Percentiles rank a stretch among this genome's conserved stretches.
Conservation (phyloP, 305 asterid species). For the Nicotiana rustica region DNA sequence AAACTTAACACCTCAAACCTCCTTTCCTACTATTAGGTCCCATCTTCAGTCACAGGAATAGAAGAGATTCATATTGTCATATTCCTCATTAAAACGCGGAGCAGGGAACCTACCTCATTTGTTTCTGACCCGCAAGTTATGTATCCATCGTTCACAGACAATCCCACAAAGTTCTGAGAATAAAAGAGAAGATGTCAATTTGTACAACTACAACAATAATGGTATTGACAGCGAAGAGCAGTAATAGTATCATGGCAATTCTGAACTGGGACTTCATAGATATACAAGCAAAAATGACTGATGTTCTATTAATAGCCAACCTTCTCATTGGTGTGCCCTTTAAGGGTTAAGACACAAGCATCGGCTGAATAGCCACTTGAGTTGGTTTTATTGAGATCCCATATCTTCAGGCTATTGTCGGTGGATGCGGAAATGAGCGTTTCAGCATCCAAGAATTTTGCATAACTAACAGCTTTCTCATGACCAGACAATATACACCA, state of each 20-base stretch:
- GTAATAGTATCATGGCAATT: constrained; percentile 1
- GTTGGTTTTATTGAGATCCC: constrained; percentile 88
- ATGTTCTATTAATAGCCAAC: constrained; percentile 44
- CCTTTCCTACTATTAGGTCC: neutral
- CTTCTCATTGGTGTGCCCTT: constrained; percentile 96
- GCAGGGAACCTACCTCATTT: constrained; percentile 68
- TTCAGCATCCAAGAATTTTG: constrained; percentile 79
- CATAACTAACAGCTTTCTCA: constrained; percentile 87
- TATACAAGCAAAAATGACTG: constrained; percentile 30
- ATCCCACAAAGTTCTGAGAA: constrained; percentile 93
- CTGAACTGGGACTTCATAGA: constrained; percentile 15
- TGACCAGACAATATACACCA: constrained; percentile 95
- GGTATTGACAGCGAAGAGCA: neutral
- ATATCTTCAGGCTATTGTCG: constrained; percentile 87
- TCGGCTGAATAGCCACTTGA: constrained; percentile 67
- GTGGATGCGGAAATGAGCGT: constrained; percentile 91
- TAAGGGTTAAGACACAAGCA: constrained; percentile 81
- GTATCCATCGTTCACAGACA: constrained; percentile 88
- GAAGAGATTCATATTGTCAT: neutral
- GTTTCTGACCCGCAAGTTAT: constrained; percentile 96
- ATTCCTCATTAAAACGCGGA: neutral
- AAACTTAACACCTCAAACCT: constrained; percentile 28
- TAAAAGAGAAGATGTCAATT: constrained; percentile 18
- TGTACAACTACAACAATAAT: constrained; percentile 26
- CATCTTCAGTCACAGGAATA: neutral